Conservation (phyloP, 495 filamentous ascomycete species). For the Astrothelium macrocarpum region DNA sequence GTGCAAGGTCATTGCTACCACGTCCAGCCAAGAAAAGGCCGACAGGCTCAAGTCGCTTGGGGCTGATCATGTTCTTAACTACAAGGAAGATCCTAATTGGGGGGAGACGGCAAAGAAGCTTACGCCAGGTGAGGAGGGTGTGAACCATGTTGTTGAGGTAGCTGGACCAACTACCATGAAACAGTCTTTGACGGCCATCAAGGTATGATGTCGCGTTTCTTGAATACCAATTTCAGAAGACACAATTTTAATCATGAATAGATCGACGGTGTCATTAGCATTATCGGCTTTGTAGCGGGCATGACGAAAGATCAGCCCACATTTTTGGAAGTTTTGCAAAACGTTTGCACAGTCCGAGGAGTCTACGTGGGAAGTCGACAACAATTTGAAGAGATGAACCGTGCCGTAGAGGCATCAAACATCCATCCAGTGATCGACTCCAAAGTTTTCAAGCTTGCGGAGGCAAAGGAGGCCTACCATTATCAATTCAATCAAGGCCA, state of each 20-base stretch:
- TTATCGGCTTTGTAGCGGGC: constrained; percentile 36
- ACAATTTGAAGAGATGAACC: constrained; percentile 36
- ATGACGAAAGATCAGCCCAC: constrained; percentile 25
- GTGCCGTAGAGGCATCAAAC: constrained; percentile 31
- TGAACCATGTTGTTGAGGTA: constrained; percentile 51
- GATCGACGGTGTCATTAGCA: constrained; percentile 36
- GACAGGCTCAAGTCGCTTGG: constrained; percentile 60
- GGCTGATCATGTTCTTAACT: constrained; percentile 72
- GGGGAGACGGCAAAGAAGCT: constrained; percentile 62
- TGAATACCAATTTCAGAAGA: background rate
- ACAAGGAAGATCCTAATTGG: constrained; percentile 61
- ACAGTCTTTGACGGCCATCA: constrained; percentile 19
- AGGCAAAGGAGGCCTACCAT: constrained; percentile 35
- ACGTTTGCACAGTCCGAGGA: constrained; percentile 32
- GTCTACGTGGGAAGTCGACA: constrained; percentile 29
- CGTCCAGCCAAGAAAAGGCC: constrained; percentile 57
- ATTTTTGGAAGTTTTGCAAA: constrained; percentile 28
- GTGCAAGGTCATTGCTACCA: constrained; percentile 72
- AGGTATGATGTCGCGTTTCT: background rate
- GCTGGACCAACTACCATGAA: constrained; percentile 35
- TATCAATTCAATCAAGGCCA: constrained; percentile 63
- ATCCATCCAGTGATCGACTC: constrained; percentile 34
- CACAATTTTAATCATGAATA: background rate
- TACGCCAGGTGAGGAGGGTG: constrained; percentile 49
- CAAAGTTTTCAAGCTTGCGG: constrained; percentile 30